These are phyloP conservation scores for Pseudoscleropodium purum DNA, from an alignment of 225 moss, liverwort and hornwort genomes.

Conservation along the genomic window DNA sequence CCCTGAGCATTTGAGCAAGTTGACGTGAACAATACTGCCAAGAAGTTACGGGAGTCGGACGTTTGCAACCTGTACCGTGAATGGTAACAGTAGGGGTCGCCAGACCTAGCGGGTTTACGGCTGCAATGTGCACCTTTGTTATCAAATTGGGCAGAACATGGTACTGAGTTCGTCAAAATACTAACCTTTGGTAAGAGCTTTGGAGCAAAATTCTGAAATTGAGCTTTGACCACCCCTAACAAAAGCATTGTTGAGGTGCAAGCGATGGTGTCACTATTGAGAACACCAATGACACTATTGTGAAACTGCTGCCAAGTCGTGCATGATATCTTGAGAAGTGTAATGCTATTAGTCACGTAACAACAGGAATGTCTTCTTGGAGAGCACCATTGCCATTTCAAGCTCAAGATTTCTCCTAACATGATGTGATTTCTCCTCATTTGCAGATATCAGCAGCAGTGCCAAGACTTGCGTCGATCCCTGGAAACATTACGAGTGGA, in stretches of 20 bases:
- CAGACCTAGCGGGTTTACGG: not conserved
- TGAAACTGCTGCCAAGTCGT: not conserved
- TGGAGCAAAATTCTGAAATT: not conserved
- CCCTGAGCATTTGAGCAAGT: not conserved
- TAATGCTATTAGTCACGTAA: not conserved
- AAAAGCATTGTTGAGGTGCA: not conserved
- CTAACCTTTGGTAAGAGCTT: not conserved
- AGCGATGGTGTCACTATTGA: not conserved
- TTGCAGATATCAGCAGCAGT: conserved; percentile 53
- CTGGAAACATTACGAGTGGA: conserved; percentile 36
- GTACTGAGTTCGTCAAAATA: not conserved
- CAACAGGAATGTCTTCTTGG: not conserved
- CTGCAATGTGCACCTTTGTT: not conserved
- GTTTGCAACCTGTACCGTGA: not conserved
- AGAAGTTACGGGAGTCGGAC: not conserved
- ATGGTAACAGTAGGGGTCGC: not conserved
- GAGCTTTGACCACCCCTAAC: not conserved
- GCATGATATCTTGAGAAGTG: not conserved
- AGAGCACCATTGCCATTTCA: not conserved
- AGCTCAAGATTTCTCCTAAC: not conserved
- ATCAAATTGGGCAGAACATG: not conserved
- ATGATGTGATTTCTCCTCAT: not conserved
- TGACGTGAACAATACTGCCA: not conserved
- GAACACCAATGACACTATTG: not conserved
- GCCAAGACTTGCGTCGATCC: conserved; percentile 44